Conservation (phyloP, 2,329 filamentous ascomycete species). For the Xylaria polymorpha region DNA sequence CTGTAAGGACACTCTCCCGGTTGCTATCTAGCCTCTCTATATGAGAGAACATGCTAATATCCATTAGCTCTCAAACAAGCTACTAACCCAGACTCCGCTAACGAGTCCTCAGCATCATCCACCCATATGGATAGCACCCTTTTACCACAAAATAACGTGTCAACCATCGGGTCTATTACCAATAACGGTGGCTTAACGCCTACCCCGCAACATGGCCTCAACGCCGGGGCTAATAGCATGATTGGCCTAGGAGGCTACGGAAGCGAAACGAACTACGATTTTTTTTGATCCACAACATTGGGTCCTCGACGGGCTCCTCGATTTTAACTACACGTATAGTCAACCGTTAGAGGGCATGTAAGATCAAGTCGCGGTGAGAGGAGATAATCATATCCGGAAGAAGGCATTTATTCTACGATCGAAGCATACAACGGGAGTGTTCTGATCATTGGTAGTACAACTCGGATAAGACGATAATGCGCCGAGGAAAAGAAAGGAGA, state of each 20-base stretch:
- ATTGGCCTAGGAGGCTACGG: slow-evolving; percentile 66
- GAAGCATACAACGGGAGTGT: slow-evolving; percentile 16
- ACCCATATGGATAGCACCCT: slow-evolving; percentile 72
- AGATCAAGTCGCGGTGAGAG: neutral
- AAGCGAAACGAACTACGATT: slow-evolving; percentile 78
- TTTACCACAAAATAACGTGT: slow-evolving; percentile 61
- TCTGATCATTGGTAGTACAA: slow-evolving; percentile 31
- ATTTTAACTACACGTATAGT: slow-evolving; percentile 76
- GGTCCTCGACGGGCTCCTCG: slow-evolving; percentile 88
- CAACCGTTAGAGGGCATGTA: slow-evolving; percentile 66
- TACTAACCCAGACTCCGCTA: slow-evolving; percentile 83
- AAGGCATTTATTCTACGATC: slow-evolving; percentile 1
- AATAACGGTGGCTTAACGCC: slow-evolving; percentile 66
- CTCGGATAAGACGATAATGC: slow-evolving; percentile 37
- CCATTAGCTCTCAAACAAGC: slow-evolving; percentile 81
- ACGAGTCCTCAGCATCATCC: slow-evolving; percentile 77
- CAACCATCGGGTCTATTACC: slow-evolving; percentile 61
- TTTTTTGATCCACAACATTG: slow-evolving; percentile 92
- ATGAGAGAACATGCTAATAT: slow-evolving; percentile 51
- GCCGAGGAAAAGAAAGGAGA: slow-evolving; percentile 28
- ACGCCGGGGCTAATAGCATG: slow-evolving; percentile 59
- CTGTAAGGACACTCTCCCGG: slow-evolving; percentile 62
- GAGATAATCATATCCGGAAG: slow-evolving; percentile 16
- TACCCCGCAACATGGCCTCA: slow-evolving; percentile 58
- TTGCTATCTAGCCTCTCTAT: slow-evolving; percentile 45